Percentiles rank a stretch among this genome's conserved stretches.
Evolutionary conservation across 768 basidiomycete genomes (phyloP).

Genomic region (Omphalotus guepiniiformis): DNA sequence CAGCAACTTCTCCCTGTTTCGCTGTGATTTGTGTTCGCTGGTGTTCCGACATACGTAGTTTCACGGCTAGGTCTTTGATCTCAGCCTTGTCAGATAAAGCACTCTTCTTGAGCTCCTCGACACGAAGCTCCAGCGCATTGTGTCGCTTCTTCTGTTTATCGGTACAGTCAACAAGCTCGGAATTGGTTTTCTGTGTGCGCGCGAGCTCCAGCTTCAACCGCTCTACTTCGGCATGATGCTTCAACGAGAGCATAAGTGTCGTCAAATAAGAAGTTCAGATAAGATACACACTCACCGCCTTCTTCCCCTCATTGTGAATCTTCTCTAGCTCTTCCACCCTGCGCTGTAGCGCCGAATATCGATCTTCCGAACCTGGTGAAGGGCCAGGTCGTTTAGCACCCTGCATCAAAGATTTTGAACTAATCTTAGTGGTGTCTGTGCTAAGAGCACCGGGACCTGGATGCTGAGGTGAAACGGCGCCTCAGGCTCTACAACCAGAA

Average conservation of each 20-base stretch:
- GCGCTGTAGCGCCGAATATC: constrained; percentile 51
- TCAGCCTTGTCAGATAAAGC: constrained; percentile 50
- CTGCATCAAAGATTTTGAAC: background rate
- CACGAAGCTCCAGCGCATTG: constrained; percentile 49
- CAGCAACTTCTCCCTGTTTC: constrained; percentile 49
- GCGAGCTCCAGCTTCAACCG: constrained; percentile 53
- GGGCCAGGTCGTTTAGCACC: background rate
- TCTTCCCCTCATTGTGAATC: constrained; percentile 64
- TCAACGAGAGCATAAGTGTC: background rate
- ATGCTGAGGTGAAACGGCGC: background rate
- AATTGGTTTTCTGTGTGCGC: constrained; percentile 38
- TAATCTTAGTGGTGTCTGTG: background rate
- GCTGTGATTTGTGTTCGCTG: constrained; percentile 47
- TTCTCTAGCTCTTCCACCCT: constrained; percentile 63
- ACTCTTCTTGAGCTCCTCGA: constrained; percentile 58
- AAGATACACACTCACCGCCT: constrained; percentile 39
- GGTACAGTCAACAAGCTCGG: constrained; percentile 48
- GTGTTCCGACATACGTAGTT: constrained; percentile 54
- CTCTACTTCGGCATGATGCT: constrained; percentile 64
- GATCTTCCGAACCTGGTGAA: constrained; percentile 29
- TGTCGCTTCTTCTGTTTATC: constrained; percentile 65
- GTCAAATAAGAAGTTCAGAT: background rate
- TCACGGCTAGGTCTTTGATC: constrained; percentile 57
- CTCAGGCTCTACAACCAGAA: background rate
- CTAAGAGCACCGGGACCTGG: background rate